Evolutionary conservation across 495 filamentous ascomycete species (phyloP), one percentile per base, ranked within the genome.

Genomic region (Choiromyces venosus): DNA sequence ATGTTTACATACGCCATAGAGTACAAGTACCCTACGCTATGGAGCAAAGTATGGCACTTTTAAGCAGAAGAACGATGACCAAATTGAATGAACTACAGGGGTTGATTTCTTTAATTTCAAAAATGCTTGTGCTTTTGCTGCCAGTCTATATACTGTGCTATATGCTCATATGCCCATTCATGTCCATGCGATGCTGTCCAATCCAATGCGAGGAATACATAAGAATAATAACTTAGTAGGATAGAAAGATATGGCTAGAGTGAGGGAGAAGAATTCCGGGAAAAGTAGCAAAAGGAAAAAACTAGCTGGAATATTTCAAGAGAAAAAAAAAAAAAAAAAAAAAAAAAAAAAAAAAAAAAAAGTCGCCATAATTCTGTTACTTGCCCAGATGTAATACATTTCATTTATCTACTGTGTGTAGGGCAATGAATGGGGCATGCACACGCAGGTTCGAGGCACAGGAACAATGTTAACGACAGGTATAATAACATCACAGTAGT

Each of bases 261-360:
- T 33, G 29, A 44, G 66, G 38, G 14, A 38, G 12, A 33, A 35
- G n/a, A 40, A 4, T 21, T 16, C 29, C 14, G 6, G 29, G 25
- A 37, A 35, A 5, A 38, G 37, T 61, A 68, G 1, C 8, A 40
- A 52, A 71, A 38, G 38, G 64, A 39, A 42, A 56, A 37, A 19
- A 74, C 38, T 65, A 35, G 35, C 42, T 36, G 16, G 14, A 67
- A 37, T 61, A 36, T 6, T 44, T 64, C 18, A 39, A 71, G 37
- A n/a, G 64, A 44, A 38, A 36, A 69, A 37, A 35, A 70, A 71
- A 38, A 12, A 36, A 29, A 40, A 29, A 46, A 35, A 42, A 61
- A 76, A 40, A n/a, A 29, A 68, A 38, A 36, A n/a, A n/a, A n/a
- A 38, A 14, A 42, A 35, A 66, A 65, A 69, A 72, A 67, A 76